Conservation (phyloP, 257 asterid species). For the Solanum sparsipilum region DNA sequence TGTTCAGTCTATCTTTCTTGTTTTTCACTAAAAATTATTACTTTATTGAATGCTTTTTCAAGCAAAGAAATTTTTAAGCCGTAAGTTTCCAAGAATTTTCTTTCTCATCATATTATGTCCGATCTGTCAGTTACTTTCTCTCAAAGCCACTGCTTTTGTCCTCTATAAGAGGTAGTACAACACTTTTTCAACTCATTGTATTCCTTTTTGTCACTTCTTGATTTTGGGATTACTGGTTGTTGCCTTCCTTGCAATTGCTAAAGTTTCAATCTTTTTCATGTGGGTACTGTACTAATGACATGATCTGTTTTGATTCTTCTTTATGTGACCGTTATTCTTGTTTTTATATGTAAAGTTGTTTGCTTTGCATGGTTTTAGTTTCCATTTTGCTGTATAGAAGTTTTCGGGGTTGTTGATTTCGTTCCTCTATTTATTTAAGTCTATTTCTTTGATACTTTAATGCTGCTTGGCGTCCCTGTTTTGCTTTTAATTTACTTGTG, state of each 20-base stretch:
- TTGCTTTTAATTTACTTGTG: not conserved
- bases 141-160: conserved; percentile 31
- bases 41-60: not conserved
- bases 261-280: not conserved
- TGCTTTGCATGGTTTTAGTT: not conserved
- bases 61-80: not conserved
- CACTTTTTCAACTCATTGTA: not conserved
- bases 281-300: not conserved
- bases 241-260: not conserved
- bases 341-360: not conserved
- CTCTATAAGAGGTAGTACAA: not conserved
- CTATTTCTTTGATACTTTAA: not conserved
- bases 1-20: not conserved
- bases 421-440: too few relatives aligned
- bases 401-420: not conserved
- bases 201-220: not conserved
- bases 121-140: conserved; percentile 21
- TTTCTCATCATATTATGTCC: not conserved
- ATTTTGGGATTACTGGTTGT: not conserved
- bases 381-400: not conserved
- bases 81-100: not conserved
- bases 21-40: not conserved
- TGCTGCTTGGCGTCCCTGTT: not conserved
- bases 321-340: not conserved
- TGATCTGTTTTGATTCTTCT: not conserved